Conservation (phyloP, 768 basidiomycete genomes). For the Panaeolus papilionaceus region DNA sequence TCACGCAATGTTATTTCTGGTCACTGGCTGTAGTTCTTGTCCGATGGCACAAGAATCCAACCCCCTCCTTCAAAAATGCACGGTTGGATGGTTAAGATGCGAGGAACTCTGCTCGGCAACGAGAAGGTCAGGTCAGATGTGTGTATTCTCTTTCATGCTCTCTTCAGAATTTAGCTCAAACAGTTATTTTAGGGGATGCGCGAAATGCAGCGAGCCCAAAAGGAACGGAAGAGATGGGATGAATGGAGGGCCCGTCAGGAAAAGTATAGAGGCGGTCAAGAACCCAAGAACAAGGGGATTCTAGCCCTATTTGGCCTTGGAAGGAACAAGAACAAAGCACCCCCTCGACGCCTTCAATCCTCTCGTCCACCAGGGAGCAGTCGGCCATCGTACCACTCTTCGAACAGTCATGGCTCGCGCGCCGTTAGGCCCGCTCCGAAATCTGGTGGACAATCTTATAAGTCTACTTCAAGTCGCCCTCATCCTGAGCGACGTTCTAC, state of each 20-base stretch:
- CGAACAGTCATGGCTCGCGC: conserved; percentile 21
- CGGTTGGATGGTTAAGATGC: conserved; percentile 82
- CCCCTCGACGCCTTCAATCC: conserved; percentile 7
- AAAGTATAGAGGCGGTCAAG: not conserved
- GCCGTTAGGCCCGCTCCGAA: conserved; percentile 23
- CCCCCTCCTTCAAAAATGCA: conserved; percentile 67
- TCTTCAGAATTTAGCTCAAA: conserved; percentile 10
- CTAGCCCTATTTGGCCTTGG: conserved; percentile 33
- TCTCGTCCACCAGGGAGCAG: not conserved
- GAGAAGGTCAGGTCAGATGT: conserved; percentile 61
- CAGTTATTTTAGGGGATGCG: conserved; percentile 56
- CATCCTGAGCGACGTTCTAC: conserved; percentile 20
- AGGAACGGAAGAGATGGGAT: conserved; percentile 29
- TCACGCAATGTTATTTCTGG: conserved; percentile 4
- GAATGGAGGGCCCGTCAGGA: not conserved
- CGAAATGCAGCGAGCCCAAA: conserved; percentile 68
- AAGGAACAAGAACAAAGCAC: conserved; percentile 15
- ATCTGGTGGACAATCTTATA: conserved; percentile 21
- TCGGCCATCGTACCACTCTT: conserved; percentile 21
- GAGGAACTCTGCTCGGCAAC: conserved; percentile 71
- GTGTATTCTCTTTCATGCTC: conserved; percentile 18
- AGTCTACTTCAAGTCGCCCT: conserved; percentile 16
- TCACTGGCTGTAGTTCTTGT: conserved; percentile 39
- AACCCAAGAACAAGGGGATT: conserved; percentile 15
- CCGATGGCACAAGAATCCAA: conserved; percentile 50